A percentile compares a stretch with the other conserved stretches of the same genome.
Conservation (phyloP, 2,329 filamentous ascomycete genomes). For the Plectosphaerella cucumerina region DNA sequence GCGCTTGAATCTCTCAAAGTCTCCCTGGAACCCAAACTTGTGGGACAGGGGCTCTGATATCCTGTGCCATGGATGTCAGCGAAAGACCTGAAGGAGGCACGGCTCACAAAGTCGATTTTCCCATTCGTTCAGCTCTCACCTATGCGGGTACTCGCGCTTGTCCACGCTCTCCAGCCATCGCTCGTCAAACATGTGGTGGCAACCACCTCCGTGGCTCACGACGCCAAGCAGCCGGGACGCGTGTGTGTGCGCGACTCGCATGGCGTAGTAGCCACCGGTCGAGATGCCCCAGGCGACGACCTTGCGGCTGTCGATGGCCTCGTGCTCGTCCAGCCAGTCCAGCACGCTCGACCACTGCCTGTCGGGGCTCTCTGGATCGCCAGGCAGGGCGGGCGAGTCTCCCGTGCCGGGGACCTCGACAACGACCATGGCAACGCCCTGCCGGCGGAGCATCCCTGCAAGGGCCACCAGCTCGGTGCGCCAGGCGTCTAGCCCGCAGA, state of each 20-base stretch:
- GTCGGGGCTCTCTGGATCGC: constrained; percentile 55
- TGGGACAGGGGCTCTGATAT: no score
- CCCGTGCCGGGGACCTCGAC: constrained; percentile 48
- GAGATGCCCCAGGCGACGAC: constrained; percentile 62
- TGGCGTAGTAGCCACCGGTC: constrained; percentile 64
- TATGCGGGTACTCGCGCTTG: constrained; percentile 66
- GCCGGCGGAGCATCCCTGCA: no score
- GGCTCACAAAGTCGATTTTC: no score
- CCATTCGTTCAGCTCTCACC: no score
- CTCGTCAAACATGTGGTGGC: constrained; percentile 48
- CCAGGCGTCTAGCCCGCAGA: no score
- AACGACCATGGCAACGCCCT: no score
- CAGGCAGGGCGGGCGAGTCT: constrained; percentile 60
- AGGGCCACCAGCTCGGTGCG: no score
- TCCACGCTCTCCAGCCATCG: constrained; percentile 58
- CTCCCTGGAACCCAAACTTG: no score
- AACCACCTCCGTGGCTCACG: constrained; percentile 55
- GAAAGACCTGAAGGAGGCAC: no score
- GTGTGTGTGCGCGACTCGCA: constrained; percentile 66
- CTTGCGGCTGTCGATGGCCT: constrained; percentile 49
- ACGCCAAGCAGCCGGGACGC: constrained; percentile 44
- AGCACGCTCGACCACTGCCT: constrained; percentile 59
- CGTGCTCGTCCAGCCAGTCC: constrained; percentile 49
- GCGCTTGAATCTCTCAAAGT: no score
- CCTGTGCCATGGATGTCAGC: no score